Conservation (phyloP, 257 asterid species). For the Mentha longifolia region DNA sequence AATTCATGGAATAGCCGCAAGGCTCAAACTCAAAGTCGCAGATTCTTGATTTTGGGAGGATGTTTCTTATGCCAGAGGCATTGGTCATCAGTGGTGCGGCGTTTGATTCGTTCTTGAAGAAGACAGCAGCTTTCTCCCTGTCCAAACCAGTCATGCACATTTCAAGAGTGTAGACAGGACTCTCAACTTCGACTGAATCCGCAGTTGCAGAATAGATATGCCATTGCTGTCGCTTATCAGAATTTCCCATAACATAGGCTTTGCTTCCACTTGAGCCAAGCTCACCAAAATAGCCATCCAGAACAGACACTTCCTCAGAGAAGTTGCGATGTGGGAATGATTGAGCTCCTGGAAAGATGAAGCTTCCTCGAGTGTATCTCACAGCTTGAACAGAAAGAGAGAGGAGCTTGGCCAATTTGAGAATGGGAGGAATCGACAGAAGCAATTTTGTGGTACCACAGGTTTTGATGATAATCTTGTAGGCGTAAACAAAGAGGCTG, state of each 20-base stretch:
- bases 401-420: conserved; percentile 55
- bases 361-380: conserved; percentile 79
- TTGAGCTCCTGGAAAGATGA: conserved; percentile 86
- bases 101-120: conserved; percentile 58
- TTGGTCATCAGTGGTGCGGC: conserved; percentile 62
- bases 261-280: conserved; percentile 65
- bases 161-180: conserved; percentile 68
- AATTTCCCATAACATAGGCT: conserved; percentile 65
- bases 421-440: conserved; percentile 71
- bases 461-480: conserved; percentile 79
- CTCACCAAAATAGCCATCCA: conserved; percentile 67
- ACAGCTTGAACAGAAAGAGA: conserved; percentile 60
- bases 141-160: conserved; percentile 91
- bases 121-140: conserved; percentile 68
- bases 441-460: conserved; percentile 86
- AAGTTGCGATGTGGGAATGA: conserved; percentile 74
- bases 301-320: conserved; percentile 76
- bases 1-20: conserved; percentile 89
- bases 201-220: conserved; percentile 73
- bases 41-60: conserved; percentile 65
- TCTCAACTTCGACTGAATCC: conserved; percentile 37
- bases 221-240: conserved; percentile 62
- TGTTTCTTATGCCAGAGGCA: conserved; percentile 67
- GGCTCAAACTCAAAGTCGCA: conserved; percentile 90
- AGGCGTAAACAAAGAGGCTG: conserved; percentile 74